These are phyloP conservation scores for Epichloe aotearoae DNA, from an alignment of 2,329 filamentous ascomycete genomes.

Conservation along the genomic window DNA sequence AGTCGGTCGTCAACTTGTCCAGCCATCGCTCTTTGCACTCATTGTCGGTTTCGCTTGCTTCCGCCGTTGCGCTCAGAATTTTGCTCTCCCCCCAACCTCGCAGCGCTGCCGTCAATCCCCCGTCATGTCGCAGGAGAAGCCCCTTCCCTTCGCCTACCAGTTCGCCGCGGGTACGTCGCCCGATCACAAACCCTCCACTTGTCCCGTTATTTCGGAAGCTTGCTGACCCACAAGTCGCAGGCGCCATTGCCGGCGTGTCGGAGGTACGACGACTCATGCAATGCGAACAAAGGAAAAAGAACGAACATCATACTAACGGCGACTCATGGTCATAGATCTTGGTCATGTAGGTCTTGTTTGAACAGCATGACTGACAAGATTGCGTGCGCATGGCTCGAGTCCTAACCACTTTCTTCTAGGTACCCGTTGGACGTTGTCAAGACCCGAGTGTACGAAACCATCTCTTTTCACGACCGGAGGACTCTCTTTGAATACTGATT, in stretches of 20 bases:
- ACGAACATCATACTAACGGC: not conserved
- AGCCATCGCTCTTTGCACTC: not conserved
- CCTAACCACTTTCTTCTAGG: slow-evolving; percentile 36
- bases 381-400: not conserved
- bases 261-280: slow-evolving; percentile 46
- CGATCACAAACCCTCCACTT: slow-evolving; percentile 5
- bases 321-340: slow-evolving; percentile 49
- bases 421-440: slow-evolving; percentile 98
- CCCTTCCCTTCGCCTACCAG: slow-evolving; percentile 86
- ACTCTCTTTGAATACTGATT: slow-evolving; percentile 9
- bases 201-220: not conserved
- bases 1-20: too few relatives aligned
- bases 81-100: not conserved
- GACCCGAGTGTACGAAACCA: slow-evolving; percentile 69
- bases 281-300: not conserved
- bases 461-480: slow-evolving; percentile 5
- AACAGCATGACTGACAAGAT: not conserved
- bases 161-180: slow-evolving; percentile 67
- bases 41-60: not conserved
- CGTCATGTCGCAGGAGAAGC: slow-evolving; percentile 55
- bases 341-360: slow-evolving; percentile 52
- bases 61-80: not conserved
- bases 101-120: slow-evolving; percentile 12
- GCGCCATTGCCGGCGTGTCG: slow-evolving; percentile 92
- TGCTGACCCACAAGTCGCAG: slow-evolving; percentile 25